A percentile compares a stretch with the other conserved stretches of the same genome.
Evolutionary conservation across 2,329 filamentous ascomycete species (phyloP).

Genomic region (Aspergillus proliferans): DNA sequence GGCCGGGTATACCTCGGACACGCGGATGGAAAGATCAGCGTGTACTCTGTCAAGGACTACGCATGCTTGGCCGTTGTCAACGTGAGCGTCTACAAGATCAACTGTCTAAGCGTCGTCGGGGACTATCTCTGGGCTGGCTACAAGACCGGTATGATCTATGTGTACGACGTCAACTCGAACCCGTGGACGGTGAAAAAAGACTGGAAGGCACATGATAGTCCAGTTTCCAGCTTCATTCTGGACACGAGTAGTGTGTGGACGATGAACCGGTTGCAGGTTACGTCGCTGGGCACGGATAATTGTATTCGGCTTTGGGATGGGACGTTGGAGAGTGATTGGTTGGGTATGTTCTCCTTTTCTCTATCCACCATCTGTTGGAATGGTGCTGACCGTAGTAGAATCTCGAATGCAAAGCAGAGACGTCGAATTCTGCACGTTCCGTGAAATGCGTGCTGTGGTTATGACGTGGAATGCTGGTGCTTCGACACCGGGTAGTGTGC

Average conservation of each 20-base stretch:
- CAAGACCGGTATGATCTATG: constrained; percentile 87
- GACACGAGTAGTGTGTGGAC: constrained; percentile 81
- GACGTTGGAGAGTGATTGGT: constrained; percentile 85
- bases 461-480: constrained; percentile 98
- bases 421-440: constrained; percentile 75
- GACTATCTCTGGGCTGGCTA: constrained; percentile 86
- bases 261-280: constrained; percentile 73
- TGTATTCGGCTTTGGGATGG: constrained; percentile 85
- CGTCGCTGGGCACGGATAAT: constrained; percentile 82
- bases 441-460: constrained; percentile 70
- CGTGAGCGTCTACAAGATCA: constrained; percentile 93
- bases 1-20: constrained; percentile 86
- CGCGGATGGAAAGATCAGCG: constrained; percentile 83
- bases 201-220: constrained; percentile 84
- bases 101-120: constrained; percentile 73
- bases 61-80: constrained; percentile 73
- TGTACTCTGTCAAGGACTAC: constrained; percentile 77
- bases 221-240: constrained; percentile 68
- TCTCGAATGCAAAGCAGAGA: constrained; percentile 79
- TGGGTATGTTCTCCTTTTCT: constrained; percentile 47
- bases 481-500: constrained; percentile 78
- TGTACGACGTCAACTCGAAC: constrained; percentile 76
- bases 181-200: constrained; percentile 92
- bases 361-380: neutral
- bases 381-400: constrained; percentile 46